Evolutionary conservation across 164 flowering plant genomes (phyloP).

Genomic region (Houttuynia cordata): DNA sequence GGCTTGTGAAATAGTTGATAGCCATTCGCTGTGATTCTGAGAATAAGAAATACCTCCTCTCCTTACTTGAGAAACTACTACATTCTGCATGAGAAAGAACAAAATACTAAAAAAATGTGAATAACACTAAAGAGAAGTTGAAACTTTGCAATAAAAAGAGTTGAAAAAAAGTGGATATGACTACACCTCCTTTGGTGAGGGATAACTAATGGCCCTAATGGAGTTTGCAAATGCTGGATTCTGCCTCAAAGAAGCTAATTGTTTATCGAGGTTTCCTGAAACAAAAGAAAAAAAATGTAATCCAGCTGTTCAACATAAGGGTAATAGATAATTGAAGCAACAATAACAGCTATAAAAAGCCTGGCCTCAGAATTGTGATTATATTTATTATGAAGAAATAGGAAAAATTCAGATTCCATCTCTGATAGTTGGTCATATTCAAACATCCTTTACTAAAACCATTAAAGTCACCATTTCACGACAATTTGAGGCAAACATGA

Average conservation of each 20-base stretch:
- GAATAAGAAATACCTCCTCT: slow-evolving; percentile 64
- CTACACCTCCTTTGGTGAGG: slow-evolving; percentile 49
- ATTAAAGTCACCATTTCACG: neutral
- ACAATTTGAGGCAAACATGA: neutral
- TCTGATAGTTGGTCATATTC: neutral
- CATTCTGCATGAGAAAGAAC: slow-evolving; percentile 33
- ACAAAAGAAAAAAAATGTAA: neutral
- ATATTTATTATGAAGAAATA: neutral
- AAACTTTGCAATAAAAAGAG: neutral
- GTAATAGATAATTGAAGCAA: neutral
- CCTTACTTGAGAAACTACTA: slow-evolving; percentile 37
- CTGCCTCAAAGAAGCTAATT: slow-evolving; percentile 26
- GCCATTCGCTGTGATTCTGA: slow-evolving; percentile 68
- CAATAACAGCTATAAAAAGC: neutral
- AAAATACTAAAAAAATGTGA: neutral
- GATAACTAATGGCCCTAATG: slow-evolving; percentile 27
- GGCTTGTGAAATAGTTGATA: slow-evolving; percentile 64
- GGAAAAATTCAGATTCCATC: neutral
- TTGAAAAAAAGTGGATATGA: neutral
- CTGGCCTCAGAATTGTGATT: neutral
- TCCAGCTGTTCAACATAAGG: neutral
- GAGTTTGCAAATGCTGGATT: slow-evolving; percentile 29
- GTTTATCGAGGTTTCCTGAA: slow-evolving; percentile 31
- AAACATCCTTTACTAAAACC: neutral
- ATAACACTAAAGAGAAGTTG: neutral